Evolutionary conservation across 164 flowering plant species (phyloP).

Genomic region (Magnolia kwangsiensis): DNA sequence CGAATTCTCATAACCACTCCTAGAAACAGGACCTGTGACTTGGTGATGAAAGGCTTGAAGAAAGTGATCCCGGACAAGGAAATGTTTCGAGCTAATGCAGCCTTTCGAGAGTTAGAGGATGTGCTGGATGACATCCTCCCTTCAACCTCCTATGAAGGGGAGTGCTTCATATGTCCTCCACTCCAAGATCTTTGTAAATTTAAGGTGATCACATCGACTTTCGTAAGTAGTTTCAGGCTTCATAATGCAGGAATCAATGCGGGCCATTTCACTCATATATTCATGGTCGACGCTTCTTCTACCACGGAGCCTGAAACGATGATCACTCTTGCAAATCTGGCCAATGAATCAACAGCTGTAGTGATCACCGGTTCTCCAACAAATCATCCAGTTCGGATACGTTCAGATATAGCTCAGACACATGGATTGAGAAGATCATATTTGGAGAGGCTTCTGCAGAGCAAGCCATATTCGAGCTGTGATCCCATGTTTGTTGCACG

Average conservation of each 20-base stretch:
- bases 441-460: slow-evolving; percentile 33
- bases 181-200: slow-evolving; percentile 22
- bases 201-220: slow-evolving; percentile 39
- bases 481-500: slow-evolving; percentile 14
- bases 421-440: slow-evolving; percentile 35
- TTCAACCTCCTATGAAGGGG: slow-evolving; percentile 24
- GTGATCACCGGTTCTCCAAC: slow-evolving; percentile 33
- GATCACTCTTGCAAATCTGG: slow-evolving; percentile 35
- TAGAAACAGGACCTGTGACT: slow-evolving; percentile 33
- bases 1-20: slow-evolving; percentile 36
- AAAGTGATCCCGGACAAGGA: slow-evolving; percentile 22
- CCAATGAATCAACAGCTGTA: slow-evolving; percentile 27
- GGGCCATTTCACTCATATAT: slow-evolving; percentile 51
- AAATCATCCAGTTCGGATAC: slow-evolving; percentile 23
- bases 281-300: slow-evolving; percentile 40
- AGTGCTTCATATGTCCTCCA: slow-evolving; percentile 40
- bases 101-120: slow-evolving; percentile 37
- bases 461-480: slow-evolving; percentile 14
- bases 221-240: slow-evolving; percentile 38
- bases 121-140: slow-evolving; percentile 37
- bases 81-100: slow-evolving; percentile 47
- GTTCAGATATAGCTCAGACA: slow-evolving; percentile 28
- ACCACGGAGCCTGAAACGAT: slow-evolving; percentile 44
- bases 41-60: slow-evolving; percentile 26
- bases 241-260: slow-evolving; percentile 26